Percentiles rank a stretch among this genome's conserved stretches.
phyloP scores from a whole-genome alignment of 192 early-diverging fungal species.

The Cetraspora pellucida region DNA sequence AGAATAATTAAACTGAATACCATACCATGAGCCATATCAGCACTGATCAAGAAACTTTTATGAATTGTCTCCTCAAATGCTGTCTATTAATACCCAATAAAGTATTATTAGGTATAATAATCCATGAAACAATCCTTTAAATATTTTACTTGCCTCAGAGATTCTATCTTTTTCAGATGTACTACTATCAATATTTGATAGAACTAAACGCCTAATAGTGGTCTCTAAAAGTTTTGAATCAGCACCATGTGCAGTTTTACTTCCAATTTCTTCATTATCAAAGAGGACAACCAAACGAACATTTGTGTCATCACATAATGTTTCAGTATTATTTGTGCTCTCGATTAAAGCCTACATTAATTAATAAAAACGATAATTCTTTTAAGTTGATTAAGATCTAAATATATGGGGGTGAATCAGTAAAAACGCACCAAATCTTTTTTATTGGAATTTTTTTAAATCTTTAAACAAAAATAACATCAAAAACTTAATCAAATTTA shows the following conservation, averaged over 20 bases:
- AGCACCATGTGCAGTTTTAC: conserved; percentile 90
- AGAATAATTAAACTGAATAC: too few species aligned
- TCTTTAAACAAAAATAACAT: too few species aligned
- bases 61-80: conserved; percentile 86
- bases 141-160: neutral
- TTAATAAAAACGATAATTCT: neutral
- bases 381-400: too few species aligned
- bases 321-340: conserved; percentile 42
- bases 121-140: neutral
- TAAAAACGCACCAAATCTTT: too few species aligned
- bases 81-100: conserved; percentile 36
- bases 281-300: conserved; percentile 90
- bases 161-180: neutral
- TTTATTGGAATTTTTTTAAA: too few species aligned
- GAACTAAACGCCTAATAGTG: conserved; percentile 66
- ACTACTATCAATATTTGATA: conserved; percentile 42
- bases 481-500: too few species aligned
- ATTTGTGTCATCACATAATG: conserved; percentile 64
- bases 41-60: conserved; percentile 85
- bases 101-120: neutral
- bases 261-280: conserved; percentile 99
- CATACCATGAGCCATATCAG: conserved; percentile 84
- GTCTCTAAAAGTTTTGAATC: conserved; percentile 84
- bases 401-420: too few species aligned
- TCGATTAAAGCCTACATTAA: conserved; percentile 53